Evolutionary conservation across 352 stramenopile species (phyloP), one percentile per base, ranked within the genome.

Genomic region (Pythium oligandrum): DNA sequence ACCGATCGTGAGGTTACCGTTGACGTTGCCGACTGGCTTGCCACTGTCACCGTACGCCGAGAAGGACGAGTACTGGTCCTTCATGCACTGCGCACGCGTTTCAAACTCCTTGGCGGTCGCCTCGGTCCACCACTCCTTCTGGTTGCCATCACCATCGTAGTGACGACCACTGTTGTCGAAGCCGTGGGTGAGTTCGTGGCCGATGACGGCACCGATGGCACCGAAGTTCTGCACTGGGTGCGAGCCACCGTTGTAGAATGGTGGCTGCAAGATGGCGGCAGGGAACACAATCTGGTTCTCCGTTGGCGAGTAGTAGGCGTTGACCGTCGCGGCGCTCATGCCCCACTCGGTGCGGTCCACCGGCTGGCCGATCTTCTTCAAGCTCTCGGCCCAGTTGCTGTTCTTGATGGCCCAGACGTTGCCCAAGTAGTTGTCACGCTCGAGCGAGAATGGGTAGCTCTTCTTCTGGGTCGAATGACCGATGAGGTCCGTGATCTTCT

Each of bases 141-240:
- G 80, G 49, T 95, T 96, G n/a, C 93, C 93, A 39, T 83, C 59
- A 30, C 62, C 85, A 46, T 92, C 75, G 47, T 82, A 96, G 45
- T 96, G 86, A 6, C 79, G 71, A 38, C 92, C 93, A 56, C 90
- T 83, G 53, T 92, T 86, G 63, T 98, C 93, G 55, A 97, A 98
- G 1, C 90, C 93, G 54, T 98, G 93, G 4, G 86, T 96, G 62
- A 98, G 95, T 69, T 98, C 93, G 62, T 98, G 93, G 0, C 89
- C 93, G 5, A 96, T 88, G n/a, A 98, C 78, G 11, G 88, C 79
- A 31, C 90, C 89, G 57, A 98, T 93, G 0, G 81, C 73, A 6
- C 91, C 91, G 61, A 93, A 98, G 53, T 97, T 96, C 30, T 92
- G 81, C n/a, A 87, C 85, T 47, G 86, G 69, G 53, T 91, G 68